Percentiles rank a stretch among this genome's conserved stretches.
Evolutionary conservation across 2,329 filamentous ascomycete genomes (phyloP).

Genomic region (Xylaria arbuscula): DNA sequence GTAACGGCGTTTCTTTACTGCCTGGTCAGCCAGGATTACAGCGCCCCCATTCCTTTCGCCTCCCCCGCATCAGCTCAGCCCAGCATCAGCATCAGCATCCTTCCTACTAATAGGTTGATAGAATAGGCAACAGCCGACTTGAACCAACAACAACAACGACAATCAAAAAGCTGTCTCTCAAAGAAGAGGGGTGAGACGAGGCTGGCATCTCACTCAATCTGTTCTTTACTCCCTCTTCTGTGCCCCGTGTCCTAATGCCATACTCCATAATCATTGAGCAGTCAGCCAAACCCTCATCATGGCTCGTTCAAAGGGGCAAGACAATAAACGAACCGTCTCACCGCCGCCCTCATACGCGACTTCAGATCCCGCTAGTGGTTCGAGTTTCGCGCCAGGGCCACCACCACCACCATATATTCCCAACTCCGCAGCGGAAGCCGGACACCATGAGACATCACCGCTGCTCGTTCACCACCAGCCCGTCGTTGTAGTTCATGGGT

Average conservation of each 20-base stretch:
- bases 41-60: neutral
- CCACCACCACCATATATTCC: neutral
- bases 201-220: neutral
- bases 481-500: neutral
- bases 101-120: too few species aligned
- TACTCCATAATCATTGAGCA: neutral
- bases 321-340: neutral
- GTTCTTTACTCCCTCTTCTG: neutral
- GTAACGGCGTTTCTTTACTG: neutral
- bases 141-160: neutral
- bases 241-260: too few species aligned
- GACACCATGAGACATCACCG: neutral
- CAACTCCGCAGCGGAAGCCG: neutral
- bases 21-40: neutral
- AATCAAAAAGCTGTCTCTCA: neutral
- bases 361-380: neutral
- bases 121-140: too few species aligned
- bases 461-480: neutral
- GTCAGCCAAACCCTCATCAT: neutral
- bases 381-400: neutral
- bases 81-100: slow-evolving; percentile 10
- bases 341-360: slow-evolving; percentile 3
- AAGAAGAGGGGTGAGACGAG: neutral
- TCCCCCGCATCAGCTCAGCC: neutral
- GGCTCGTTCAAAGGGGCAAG: neutral